Percentiles rank a stretch among this genome's conserved stretches.
Conservation (phyloP, 2,329 filamentous ascomycete genomes). For the Cladophialophora yegresii region DNA sequence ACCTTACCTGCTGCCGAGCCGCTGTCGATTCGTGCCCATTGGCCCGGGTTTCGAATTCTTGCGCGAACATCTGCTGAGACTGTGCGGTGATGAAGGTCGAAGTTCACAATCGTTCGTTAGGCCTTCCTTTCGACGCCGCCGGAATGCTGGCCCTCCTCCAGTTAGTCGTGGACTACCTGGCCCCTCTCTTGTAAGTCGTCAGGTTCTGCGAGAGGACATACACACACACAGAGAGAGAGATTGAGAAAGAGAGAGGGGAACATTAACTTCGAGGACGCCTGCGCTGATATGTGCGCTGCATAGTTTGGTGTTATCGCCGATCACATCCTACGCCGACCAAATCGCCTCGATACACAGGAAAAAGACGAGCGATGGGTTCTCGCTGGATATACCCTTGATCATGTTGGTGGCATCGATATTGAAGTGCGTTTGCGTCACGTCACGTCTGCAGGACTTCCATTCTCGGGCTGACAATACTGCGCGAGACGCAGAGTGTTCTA, state of each 20-base stretch:
- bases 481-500: constrained; percentile 57
- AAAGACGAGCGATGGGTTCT: constrained; percentile 64
- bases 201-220: background rate
- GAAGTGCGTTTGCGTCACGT: constrained; percentile 52
- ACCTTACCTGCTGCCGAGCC: background rate
- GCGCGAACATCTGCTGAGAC: background rate
- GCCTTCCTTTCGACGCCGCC: constrained; percentile 3
- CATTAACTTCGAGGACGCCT: background rate
- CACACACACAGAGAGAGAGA: background rate
- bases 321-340: constrained; percentile 68
- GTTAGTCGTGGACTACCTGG: constrained; percentile 49
- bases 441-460: background rate
- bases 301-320: constrained; percentile 62
- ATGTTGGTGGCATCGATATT: constrained; percentile 67
- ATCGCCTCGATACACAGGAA: constrained; percentile 65
- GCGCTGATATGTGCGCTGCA: background rate
- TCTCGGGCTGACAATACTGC: background rate
- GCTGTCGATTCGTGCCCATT: background rate
- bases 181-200: constrained; percentile 51
- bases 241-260: background rate
- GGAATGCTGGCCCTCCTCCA: constrained; percentile 25
- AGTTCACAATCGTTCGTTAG: background rate
- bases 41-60: background rate
- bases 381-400: constrained; percentile 66
- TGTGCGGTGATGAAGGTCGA: constrained; percentile 8